Base-by-base conservation (phyloP, 164 flowering plant species). In the Kalanchoe fedtschenkoi region DNA sequence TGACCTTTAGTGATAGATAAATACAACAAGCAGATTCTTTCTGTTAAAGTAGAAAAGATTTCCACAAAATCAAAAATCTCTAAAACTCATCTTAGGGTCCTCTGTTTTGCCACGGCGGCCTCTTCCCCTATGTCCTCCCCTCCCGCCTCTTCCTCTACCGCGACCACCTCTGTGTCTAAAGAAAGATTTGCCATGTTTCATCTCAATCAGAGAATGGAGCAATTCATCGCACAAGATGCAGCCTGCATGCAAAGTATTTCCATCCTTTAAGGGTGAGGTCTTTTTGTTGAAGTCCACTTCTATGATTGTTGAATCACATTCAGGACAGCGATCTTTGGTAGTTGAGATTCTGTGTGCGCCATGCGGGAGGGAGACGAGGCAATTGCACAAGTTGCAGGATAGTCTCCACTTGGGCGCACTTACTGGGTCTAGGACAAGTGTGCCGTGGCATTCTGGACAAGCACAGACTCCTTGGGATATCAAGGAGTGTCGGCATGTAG, bases 321-420 rank as follows among this genome's bases (percentile, higher is more conserved):
- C 93, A 30, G 76, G 70, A 60, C 98, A 92, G 22, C 71, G 73
- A 6, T 87, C 85, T 2, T 55, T 62, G 42, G 95, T 92, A 5
- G 91, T 86, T 47, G 88, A 74, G 29, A 92, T 86, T 54, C 86
- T 72, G 65, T 92, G 96, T 30, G 96, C 98, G 28, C 98, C 98
- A 39, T 87, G 76, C 28, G 98, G 91, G 28, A 92, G 95, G 62
- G 70, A 79, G 62, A 92, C 91, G 34, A 89, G 85, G 76, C 95
- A 92, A 67, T 81, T 84, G 83, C 98, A 92, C 74, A 71, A 80
- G 70, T 92, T 92, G 85, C 98, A 92, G 67, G 76, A 67, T 15
- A 92, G 87, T 72, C 83, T 78, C 98, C 98, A 92, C 62, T 84
- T 92, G 53, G 98, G 98, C 61, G 91, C 89, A 67, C 97, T 89